A percentile compares a stretch with the other conserved stretches of the same genome.
Evolutionary conservation across 1,284 basidiomycete genomes (phyloP).

Genomic region (Cutaneotrichosporon arboriforme): DNA sequence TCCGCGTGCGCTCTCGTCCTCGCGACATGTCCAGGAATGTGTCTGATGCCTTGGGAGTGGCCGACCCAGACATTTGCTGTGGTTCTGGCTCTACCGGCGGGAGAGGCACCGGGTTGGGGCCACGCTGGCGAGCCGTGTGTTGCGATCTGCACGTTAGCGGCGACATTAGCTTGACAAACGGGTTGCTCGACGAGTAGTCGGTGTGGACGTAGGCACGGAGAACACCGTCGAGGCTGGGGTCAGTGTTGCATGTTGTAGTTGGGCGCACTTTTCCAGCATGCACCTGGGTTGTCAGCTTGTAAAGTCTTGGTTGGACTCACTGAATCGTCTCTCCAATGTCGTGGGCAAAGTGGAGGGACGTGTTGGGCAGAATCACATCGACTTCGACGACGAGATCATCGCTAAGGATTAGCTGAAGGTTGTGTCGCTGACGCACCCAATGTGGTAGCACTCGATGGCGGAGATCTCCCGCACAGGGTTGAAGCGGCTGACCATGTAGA

Average conservation of each 20-base stretch:
- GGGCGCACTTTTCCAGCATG: slow-evolving; percentile 37
- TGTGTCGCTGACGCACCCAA: slow-evolving; percentile 32
- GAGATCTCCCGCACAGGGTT: slow-evolving; percentile 45
- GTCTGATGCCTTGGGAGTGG: slow-evolving; percentile 8
- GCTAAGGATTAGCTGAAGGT: slow-evolving; percentile 12
- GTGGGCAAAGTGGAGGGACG: slow-evolving; percentile 49
- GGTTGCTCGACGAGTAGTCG: slow-evolving; percentile 42
- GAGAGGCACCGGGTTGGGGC: slow-evolving; percentile 6
- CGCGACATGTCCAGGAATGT: too few relatives aligned
- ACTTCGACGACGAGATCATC: slow-evolving; percentile 51
- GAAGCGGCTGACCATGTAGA: slow-evolving; percentile 51
- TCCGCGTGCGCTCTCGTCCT: too few relatives aligned
- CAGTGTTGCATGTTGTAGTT: slow-evolving; percentile 1
- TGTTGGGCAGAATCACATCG: slow-evolving; percentile 50
- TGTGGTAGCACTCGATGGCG: slow-evolving; percentile 48
- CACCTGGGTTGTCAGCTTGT: slow-evolving; percentile 19
- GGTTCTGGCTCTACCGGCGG: neutral
- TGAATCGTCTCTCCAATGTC: slow-evolving; percentile 50
- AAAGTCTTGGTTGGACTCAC: slow-evolving; percentile 21
- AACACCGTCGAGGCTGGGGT: slow-evolving; percentile 44
- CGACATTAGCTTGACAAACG: slow-evolving; percentile 21
- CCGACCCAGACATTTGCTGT: slow-evolving; percentile 2
- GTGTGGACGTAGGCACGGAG: slow-evolving; percentile 49
- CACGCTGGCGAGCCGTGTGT: slow-evolving; percentile 8
- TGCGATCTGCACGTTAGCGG: slow-evolving; percentile 8